These are phyloP conservation scores for Boletus rubropictus DNA, from an alignment of 768 basidiomycete species.

Conservation along the genomic window DNA sequence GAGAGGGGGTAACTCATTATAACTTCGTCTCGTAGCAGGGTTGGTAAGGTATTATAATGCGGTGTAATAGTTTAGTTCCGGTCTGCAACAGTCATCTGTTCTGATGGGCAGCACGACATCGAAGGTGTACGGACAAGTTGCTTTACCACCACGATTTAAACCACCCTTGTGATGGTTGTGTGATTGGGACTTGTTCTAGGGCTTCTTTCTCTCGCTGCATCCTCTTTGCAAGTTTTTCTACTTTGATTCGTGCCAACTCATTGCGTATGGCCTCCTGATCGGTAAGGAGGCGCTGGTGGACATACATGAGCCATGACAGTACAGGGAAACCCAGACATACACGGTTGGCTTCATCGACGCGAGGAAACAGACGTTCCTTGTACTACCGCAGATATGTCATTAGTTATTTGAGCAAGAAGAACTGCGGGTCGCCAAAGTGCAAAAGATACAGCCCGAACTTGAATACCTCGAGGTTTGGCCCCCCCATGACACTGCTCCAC, in stretches of 20 bases:
- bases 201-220: constrained; percentile 41
- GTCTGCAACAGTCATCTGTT: neutral
- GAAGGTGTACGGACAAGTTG: neutral
- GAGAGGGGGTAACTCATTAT: no score
- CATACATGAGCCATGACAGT: constrained; percentile 7
- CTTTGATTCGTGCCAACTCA: constrained; percentile 68
- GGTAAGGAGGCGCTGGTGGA: constrained; percentile 51
- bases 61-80: no score
- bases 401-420: neutral
- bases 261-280: constrained; percentile 60
- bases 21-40: no score
- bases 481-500: constrained; percentile 50
- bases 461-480: constrained; percentile 84
- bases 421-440: constrained; percentile 83
- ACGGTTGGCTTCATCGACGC: constrained; percentile 48
- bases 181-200: constrained; percentile 12
- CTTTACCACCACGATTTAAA: constrained; percentile 23
- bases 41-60: no score
- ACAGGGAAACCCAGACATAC: constrained; percentile 29
- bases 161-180: constrained; percentile 25
- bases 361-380: constrained; percentile 65
- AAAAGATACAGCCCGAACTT: constrained; percentile 83
- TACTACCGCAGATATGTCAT: constrained; percentile 42
- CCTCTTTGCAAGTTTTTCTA: constrained; percentile 45
- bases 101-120: neutral